Evolutionary conservation across 768 basidiomycete genomes (phyloP).

Genomic region (Tricholoma flavovirens): DNA sequence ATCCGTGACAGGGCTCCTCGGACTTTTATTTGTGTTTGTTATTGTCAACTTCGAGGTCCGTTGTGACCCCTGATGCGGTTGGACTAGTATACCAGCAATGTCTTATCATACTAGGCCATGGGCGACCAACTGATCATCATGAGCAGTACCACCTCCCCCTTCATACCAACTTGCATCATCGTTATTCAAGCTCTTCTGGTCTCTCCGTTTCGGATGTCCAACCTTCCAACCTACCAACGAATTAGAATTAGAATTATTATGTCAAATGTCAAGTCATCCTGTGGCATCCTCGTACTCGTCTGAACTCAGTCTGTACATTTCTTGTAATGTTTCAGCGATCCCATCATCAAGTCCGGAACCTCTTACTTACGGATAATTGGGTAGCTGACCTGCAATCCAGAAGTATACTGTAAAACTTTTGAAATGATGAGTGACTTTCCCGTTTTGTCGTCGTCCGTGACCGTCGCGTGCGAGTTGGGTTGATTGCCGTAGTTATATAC

Average conservation of each 20-base stretch:
- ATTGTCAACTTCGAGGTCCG: background rate
- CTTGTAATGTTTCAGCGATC: too few species aligned
- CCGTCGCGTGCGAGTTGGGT: background rate
- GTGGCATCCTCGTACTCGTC: too few species aligned
- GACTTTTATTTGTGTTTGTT: slow-evolving; percentile 6
- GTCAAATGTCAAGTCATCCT: too few species aligned
- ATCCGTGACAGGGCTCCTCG: slow-evolving; percentile 4
- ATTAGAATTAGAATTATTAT: background rate
- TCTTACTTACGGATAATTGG: too few species aligned
- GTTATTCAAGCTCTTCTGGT: background rate
- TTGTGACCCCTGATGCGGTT: background rate
- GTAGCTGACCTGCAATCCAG: too few species aligned
- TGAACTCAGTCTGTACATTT: too few species aligned
- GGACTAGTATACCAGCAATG: too few species aligned
- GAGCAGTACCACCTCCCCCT: too few species aligned
- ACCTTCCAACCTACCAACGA: background rate
- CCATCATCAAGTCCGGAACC: too few species aligned
- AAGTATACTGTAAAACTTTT: background rate
- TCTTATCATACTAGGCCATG: too few species aligned
- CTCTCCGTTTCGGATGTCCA: background rate
- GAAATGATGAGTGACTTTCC: background rate
- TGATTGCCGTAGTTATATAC: background rate
- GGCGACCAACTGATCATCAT: background rate
- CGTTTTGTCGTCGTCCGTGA: background rate
- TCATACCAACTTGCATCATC: too few species aligned